phyloP scores from a whole-genome alignment of 108 stramenopile species.

The Thalassiosira profunda region DNA sequence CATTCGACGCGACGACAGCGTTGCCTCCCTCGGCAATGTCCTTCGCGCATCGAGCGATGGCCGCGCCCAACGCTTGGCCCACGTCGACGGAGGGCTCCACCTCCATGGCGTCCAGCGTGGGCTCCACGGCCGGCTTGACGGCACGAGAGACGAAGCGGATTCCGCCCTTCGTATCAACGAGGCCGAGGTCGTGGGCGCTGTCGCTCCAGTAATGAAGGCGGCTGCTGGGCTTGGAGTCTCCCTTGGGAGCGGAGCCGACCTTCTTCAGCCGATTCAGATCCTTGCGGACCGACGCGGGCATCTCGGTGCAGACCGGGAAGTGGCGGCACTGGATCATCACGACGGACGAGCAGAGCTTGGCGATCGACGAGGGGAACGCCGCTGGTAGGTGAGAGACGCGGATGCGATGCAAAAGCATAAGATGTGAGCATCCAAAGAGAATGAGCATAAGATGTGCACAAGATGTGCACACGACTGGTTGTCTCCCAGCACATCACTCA shows the following conservation, averaged over 20 bases:
- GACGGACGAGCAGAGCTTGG: constrained; percentile 10
- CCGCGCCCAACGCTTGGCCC: too few species aligned
- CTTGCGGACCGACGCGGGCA: constrained; percentile 22
- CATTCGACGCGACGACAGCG: too few species aligned
- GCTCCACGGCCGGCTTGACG: not conserved
- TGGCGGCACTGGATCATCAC: constrained; percentile 54
- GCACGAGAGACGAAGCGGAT: constrained; percentile 23
- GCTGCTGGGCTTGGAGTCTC: too few species aligned
- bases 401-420: too few species aligned
- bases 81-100: too few species aligned
- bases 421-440: too few species aligned
- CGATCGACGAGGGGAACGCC: constrained; percentile 17
- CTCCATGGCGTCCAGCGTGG: too few species aligned
- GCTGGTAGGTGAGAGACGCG: constrained; percentile 7
- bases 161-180: constrained; percentile 39
- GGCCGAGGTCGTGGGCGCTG: constrained; percentile 27
- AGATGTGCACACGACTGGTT: not conserved
- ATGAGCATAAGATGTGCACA: constrained; percentile 2
- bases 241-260: constrained; percentile 6
- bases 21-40: too few species aligned
- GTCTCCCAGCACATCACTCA: too few species aligned
- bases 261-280: constrained; percentile 29
- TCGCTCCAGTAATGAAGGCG: constrained; percentile 28
- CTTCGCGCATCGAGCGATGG: too few species aligned
- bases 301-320: constrained; percentile 25